Conservation (phyloP, 2,329 filamentous ascomycete genomes). For the Talaromyces sp. region DNA sequence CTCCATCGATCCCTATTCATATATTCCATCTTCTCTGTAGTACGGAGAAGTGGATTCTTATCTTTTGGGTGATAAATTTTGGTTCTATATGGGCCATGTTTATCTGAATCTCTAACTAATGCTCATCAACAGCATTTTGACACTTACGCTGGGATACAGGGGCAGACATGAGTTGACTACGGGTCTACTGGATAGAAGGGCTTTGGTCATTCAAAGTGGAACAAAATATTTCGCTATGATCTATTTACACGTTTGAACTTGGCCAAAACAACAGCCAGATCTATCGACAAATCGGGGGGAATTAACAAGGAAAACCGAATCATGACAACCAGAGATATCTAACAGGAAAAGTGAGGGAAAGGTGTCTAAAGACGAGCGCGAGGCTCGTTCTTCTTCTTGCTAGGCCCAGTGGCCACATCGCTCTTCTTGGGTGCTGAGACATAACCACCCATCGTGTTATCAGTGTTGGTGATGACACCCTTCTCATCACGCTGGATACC, state of each 20-base stretch:
- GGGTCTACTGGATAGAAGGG: not conserved
- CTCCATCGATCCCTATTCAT: not conserved
- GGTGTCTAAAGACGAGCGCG: constrained; percentile 32
- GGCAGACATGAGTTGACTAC: no score
- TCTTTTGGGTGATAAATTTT: no score
- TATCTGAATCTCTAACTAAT: no score
- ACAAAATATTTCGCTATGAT: constrained; percentile 19
- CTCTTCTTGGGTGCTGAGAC: constrained; percentile 61
- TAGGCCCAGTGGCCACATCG: constrained; percentile 32
- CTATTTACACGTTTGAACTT: constrained; percentile 23
- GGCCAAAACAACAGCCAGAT: constrained; percentile 2
- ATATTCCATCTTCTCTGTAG: not conserved
- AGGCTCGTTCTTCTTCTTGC: constrained; percentile 20
- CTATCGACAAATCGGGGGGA: constrained; percentile 22
- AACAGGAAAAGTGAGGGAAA: constrained; percentile 6
- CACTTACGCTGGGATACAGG: no score
- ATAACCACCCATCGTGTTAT: constrained; percentile 62
- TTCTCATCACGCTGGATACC: constrained; percentile 59
- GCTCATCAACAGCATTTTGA: no score
- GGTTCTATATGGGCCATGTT: no score
- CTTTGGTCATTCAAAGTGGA: not conserved
- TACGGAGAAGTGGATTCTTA: no score
- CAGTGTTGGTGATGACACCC: constrained; percentile 58
- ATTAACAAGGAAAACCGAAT: constrained; percentile 16
- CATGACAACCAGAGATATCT: no score